phyloP scores from a whole-genome alignment of 1,139 yeast species.

The Lodderomyces jiufengensis region DNA sequence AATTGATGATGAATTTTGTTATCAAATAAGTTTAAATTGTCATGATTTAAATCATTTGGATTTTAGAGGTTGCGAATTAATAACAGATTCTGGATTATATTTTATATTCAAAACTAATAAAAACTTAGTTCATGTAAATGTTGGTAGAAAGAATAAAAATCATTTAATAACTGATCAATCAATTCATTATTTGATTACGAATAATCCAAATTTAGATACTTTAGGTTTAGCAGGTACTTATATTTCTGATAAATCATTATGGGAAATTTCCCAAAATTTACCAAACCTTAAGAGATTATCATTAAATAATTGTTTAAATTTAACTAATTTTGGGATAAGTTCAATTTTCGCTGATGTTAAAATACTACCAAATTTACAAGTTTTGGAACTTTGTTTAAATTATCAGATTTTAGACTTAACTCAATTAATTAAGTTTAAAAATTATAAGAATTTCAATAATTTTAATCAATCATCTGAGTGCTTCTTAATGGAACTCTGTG shows the following conservation, averaged over 20 bases:
- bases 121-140: slow-evolving; percentile 55
- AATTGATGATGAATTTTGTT: slow-evolving; percentile 59
- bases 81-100: slow-evolving; percentile 73
- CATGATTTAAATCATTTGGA: slow-evolving; percentile 66
- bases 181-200: slow-evolving; percentile 52
- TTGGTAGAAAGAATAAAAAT: slow-evolving; percentile 77
- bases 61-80: slow-evolving; percentile 77
- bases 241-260: slow-evolving; percentile 68
- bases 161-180: slow-evolving; percentile 69
- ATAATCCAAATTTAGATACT: slow-evolving; percentile 55
- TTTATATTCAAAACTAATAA: slow-evolving; percentile 60
- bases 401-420: slow-evolving; percentile 53
- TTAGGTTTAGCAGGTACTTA: slow-evolving; percentile 89
- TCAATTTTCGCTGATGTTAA: slow-evolving; percentile 34
- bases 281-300: slow-evolving; percentile 68
- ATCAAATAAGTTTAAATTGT: slow-evolving; percentile 49
- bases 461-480: slow-evolving; percentile 46
- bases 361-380: slow-evolving; percentile 49
- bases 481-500: slow-evolving; percentile 75
- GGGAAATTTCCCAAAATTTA: slow-evolving; percentile 67
- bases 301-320: slow-evolving; percentile 65
- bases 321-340: slow-evolving; percentile 69
- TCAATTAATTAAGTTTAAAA: slow-evolving; percentile 66
- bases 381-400: slow-evolving; percentile 72
- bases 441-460: slow-evolving; percentile 47